A percentile compares a stretch with the other conserved stretches of the same genome.
phyloP scores from a whole-genome alignment of 2,329 filamentous ascomycete species.

The Iodosphaeria phyllophila region DNA sequence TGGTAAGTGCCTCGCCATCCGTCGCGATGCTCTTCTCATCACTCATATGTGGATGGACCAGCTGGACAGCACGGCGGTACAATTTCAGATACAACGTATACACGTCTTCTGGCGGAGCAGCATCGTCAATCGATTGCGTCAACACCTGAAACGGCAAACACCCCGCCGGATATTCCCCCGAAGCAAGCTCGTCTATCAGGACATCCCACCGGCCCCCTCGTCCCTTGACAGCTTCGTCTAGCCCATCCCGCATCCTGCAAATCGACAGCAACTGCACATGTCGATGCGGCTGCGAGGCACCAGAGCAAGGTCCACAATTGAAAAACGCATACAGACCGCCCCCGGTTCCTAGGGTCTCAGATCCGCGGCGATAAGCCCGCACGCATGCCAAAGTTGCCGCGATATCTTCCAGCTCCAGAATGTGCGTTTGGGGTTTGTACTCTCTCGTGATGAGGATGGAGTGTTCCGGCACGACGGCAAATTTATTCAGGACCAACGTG shows the following conservation, averaged over 20 bases:
- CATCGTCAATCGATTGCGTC: conserved; percentile 16
- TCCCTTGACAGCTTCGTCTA: conserved; percentile 12
- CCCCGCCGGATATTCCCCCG: conserved; percentile 3
- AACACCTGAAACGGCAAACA: conserved; percentile 26
- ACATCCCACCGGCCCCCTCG: conserved; percentile 24
- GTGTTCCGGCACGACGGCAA: conserved; percentile 50
- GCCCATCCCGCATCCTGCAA: conserved; percentile 37
- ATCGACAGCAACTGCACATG: conserved; percentile 57
- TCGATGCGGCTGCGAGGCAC: conserved; percentile 52
- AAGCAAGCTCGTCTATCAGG: conserved; percentile 23
- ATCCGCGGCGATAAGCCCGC: conserved; percentile 32
- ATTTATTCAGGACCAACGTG: conserved; percentile 56
- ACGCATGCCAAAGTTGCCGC: conserved; percentile 43
- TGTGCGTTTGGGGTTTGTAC: conserved; percentile 44
- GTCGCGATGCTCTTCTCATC: no score
- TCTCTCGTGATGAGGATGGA: conserved; percentile 51
- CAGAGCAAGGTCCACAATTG: conserved; percentile 50
- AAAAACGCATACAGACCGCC: conserved; percentile 44
- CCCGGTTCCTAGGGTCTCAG: conserved; percentile 1
- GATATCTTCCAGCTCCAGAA: conserved; percentile 42
- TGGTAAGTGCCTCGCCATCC: conserved; percentile 33
- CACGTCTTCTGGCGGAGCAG: conserved; percentile 17
- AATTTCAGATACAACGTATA: conserved; percentile 25
- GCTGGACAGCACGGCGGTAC: conserved; percentile 22
- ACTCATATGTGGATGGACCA: conserved; percentile 7